phyloP scores from a whole-genome alignment of 768 basidiomycete genomes.

The Clitopilus hobsonii region DNA sequence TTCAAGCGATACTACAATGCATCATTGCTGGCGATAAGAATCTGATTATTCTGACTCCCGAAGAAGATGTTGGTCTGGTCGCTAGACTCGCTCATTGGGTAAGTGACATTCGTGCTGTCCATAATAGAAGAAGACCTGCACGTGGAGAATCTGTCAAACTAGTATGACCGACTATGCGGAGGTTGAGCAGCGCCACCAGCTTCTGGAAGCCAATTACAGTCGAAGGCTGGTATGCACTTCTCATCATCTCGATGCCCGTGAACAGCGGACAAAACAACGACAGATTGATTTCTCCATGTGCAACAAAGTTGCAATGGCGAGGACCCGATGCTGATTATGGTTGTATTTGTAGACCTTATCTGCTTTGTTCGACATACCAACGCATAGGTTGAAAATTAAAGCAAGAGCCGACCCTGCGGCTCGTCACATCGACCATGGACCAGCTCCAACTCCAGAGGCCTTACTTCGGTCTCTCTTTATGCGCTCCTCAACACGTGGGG shows the following conservation, averaged over 20 bases:
- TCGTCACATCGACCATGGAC: neutral
- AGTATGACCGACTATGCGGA: neutral
- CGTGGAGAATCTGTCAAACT: neutral
- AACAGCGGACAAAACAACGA: neutral
- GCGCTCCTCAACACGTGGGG: constrained; percentile 13
- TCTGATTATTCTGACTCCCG: constrained; percentile 58
- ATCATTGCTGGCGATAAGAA: constrained; percentile 59
- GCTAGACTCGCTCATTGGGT: constrained; percentile 57
- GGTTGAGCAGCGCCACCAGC: neutral
- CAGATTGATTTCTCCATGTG: neutral
- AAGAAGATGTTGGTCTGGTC: constrained; percentile 60
- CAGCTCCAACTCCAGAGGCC: constrained; percentile 5
- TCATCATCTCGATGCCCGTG: neutral
- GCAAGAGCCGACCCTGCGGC: constrained; percentile 13
- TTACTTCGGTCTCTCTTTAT: constrained; percentile 26
- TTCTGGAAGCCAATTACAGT: neutral
- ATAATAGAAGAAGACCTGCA: neutral
- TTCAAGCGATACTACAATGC: constrained; percentile 64
- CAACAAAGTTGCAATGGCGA: neutral
- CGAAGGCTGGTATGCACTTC: neutral
- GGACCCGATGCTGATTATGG: neutral
- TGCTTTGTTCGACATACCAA: constrained; percentile 52
- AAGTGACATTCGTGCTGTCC: constrained; percentile 19
- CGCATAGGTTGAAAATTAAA: constrained; percentile 53
- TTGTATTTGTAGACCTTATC: constrained; percentile 44